Base-by-base conservation (phyloP, 495 filamentous ascomycete species). In the Evansstolkia leycettana region DNA sequence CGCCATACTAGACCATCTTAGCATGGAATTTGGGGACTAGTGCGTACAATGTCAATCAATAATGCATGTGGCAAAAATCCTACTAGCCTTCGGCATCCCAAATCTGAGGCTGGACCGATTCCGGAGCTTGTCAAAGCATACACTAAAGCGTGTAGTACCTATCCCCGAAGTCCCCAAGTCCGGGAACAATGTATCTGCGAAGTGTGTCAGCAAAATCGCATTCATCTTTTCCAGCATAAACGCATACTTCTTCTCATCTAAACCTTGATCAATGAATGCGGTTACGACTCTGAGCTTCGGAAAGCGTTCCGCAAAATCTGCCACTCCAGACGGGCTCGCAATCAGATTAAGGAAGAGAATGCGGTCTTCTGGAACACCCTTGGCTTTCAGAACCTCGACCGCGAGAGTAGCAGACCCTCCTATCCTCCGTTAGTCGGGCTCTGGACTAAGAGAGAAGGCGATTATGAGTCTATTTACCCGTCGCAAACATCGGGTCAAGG, bases 401-500 rank as follows among this genome's bases (percentile, higher is more conserved):
- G 90, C 90, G 78, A 98, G 88, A 16, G 86, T 92, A 11, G 90
- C 90, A 16, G 88, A 95, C 28, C 90, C 90, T 45, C 87, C 87
- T 93, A 44, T 23, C 39, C 15, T 5, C 20, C 5, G 9, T 23
- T 23, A 23, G 20, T 9, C 9, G 9, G 9, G 20, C 27, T 29
- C 11, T 17, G n/a, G n/a, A 8, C 7, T 2, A 31, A 31, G 15
- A 31, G 5, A 30, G 28, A 30, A 30, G 15, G 31, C 26, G 31
- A 30, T 13, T 25, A n/a, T 30, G 17, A 3, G 15, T 54, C 70
- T 51, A 9, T 15, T 5, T 57, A 88, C 89, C 90, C 43, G 90
- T 96, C 32, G 90, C 90, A 62, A 98, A 88, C 90, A 98, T 98
- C 2, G 92, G 90, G 54, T 98, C 92, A 20, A 98, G 67, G n/a